A percentile compares a stretch with the other conserved stretches of the same genome.
Conservation (phyloP, 352 stramenopile species). For the Globisporangium nagaii region DNA sequence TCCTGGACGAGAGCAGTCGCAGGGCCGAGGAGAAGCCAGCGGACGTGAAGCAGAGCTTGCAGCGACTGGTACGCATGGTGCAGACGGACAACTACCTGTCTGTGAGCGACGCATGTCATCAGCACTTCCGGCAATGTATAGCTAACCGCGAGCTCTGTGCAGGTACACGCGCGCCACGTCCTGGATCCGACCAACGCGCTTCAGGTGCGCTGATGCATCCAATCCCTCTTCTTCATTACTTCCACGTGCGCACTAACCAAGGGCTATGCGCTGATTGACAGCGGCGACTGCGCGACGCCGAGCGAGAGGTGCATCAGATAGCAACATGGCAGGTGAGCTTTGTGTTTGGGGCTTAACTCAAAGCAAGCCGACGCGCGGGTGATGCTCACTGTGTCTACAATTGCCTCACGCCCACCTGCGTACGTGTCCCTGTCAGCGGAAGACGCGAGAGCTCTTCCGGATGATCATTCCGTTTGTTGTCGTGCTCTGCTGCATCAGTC, state of each 20-base stretch:
- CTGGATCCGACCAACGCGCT: constrained; percentile 46
- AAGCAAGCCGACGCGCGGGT: no score
- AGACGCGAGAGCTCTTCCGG: constrained; percentile 27
- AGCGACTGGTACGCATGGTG: constrained; percentile 27
- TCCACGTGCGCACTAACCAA: background rate
- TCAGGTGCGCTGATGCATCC: constrained; percentile 2
- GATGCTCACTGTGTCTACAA: background rate
- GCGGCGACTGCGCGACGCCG: constrained; percentile 34
- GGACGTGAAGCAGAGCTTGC: constrained; percentile 25
- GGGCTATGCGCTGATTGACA: background rate
- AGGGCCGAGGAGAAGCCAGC: background rate
- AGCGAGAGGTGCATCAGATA: constrained; percentile 27
- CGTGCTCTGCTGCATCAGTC: constrained; percentile 29
- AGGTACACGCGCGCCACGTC: constrained; percentile 39
- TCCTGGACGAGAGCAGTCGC: constrained; percentile 10
- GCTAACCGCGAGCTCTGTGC: no score
- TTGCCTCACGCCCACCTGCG: background rate
- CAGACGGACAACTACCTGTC: no score
- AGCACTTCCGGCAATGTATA: constrained; percentile 1
- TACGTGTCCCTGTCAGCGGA: constrained; percentile 14
- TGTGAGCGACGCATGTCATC: background rate
- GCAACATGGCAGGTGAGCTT: constrained; percentile 26
- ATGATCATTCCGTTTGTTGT: constrained; percentile 30
- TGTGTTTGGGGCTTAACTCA: background rate
- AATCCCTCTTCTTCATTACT: background rate